A percentile compares a stretch with the other conserved stretches of the same genome.
Conservation (phyloP, 768 basidiomycete genomes). For the Dacryopinax primogenitus region DNA sequence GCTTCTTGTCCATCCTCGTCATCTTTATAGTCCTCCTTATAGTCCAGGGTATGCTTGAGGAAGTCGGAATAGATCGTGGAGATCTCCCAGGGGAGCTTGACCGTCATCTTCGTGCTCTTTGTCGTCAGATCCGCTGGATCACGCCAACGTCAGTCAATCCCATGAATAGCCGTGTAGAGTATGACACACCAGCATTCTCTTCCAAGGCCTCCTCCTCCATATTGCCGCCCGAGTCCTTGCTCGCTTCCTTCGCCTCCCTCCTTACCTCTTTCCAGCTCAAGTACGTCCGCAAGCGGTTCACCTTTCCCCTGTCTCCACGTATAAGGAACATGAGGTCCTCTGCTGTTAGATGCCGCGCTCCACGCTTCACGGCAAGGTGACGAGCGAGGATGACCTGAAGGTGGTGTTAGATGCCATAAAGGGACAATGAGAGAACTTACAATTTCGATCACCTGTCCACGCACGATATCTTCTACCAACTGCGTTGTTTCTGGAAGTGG, state of each 20-base stretch:
- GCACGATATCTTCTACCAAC: slow-evolving; percentile 89
- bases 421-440: slow-evolving; percentile 33
- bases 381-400: slow-evolving; percentile 74
- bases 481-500: slow-evolving; percentile 77
- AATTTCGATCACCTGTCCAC: slow-evolving; percentile 80
- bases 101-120: slow-evolving; percentile 72
- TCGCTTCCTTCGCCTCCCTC: slow-evolving; percentile 85
- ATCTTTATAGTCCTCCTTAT: slow-evolving; percentile 86
- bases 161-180: slow-evolving; percentile 1
- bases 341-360: slow-evolving; percentile 72
- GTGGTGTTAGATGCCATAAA: background rate
- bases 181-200: slow-evolving; percentile 64
- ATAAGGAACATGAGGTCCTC: slow-evolving; percentile 97
- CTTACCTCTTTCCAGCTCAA: slow-evolving; percentile 96
- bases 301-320: slow-evolving; percentile 83
- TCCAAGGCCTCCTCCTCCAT: slow-evolving; percentile 75
- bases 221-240: slow-evolving; percentile 64
- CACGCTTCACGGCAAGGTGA: slow-evolving; percentile 64
- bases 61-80: slow-evolving; percentile 84
- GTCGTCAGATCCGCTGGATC: background rate
- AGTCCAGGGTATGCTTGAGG: slow-evolving; percentile 48
- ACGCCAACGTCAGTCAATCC: background rate
- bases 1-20: slow-evolving; percentile 95
- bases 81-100: slow-evolving; percentile 94
- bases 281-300: slow-evolving; percentile 84